A percentile compares a stretch with the other conserved stretches of the same genome.
These are phyloP conservation scores for Terana coerulea DNA, from an alignment of 768 basidiomycete genomes.

Conservation along the genomic window DNA sequence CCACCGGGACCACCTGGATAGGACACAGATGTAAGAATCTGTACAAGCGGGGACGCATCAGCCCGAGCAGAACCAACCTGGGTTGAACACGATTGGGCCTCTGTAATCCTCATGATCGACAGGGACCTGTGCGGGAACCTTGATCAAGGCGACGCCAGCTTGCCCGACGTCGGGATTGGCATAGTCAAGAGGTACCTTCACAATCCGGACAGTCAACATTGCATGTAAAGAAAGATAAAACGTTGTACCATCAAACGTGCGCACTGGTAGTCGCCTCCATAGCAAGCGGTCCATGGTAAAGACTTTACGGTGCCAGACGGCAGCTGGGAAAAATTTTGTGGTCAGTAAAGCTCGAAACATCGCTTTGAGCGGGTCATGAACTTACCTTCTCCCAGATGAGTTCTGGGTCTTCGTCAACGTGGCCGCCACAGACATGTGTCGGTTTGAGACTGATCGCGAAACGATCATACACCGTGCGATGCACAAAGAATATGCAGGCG, in stretches of 20 bases:
- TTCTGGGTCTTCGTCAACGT: background rate
- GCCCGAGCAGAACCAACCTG: slow-evolving; percentile 6
- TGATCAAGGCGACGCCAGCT: slow-evolving; percentile 25
- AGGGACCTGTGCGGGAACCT: slow-evolving; percentile 17
- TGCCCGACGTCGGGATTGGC: slow-evolving; percentile 11
- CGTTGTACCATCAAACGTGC: slow-evolving; percentile 12
- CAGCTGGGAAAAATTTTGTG: background rate
- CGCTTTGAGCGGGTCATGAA: too few relatives aligned
- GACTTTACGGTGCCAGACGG: background rate
- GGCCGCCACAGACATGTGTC: too few relatives aligned
- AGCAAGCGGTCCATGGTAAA: slow-evolving; percentile 13
- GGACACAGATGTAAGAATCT: background rate
- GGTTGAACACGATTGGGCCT: slow-evolving; percentile 32
- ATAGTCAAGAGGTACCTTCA: slow-evolving; percentile 30
- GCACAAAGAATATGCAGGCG: too few relatives aligned
- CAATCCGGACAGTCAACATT: slow-evolving; percentile 4
- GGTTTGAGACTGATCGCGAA: too few relatives aligned
- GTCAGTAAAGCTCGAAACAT: background rate
- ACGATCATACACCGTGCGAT: too few relatives aligned
- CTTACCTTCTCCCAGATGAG: background rate
- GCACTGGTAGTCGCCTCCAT: slow-evolving; percentile 9
- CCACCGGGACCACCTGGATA: slow-evolving; percentile 22
- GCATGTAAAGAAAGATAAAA: background rate
- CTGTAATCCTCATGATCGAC: slow-evolving; percentile 16
- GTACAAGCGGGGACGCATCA: background rate